These are phyloP conservation scores for Encephalitozoon intestinalis DNA, from an alignment of 371 early-diverging fungal genomes.

Conservation along the genomic window DNA sequence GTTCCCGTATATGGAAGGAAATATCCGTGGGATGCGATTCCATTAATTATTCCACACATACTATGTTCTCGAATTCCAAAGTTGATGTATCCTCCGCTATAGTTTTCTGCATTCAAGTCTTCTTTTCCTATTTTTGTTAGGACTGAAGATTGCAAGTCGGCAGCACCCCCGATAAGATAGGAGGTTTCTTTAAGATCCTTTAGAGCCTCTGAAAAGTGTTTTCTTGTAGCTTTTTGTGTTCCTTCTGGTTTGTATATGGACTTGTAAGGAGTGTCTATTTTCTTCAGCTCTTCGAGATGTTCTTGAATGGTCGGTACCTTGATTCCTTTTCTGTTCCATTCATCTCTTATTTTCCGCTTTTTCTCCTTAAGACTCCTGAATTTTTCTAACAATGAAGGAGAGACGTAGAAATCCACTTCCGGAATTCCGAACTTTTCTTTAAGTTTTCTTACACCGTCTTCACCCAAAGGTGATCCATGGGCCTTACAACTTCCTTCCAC, in stretches of 20 bases:
- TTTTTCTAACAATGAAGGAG: constrained; percentile 63
- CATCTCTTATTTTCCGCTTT: constrained; percentile 69
- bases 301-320: background rate
- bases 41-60: constrained; percentile 91
- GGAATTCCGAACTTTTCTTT: constrained; percentile 69
- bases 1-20: constrained; percentile 81
- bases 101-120: constrained; percentile 66
- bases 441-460: constrained; percentile 71
- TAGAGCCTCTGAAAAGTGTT: constrained; percentile 66
- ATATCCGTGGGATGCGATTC: constrained; percentile 74
- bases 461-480: constrained; percentile 75
- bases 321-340: constrained; percentile 59
- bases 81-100: constrained; percentile 78
- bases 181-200: constrained; percentile 69
- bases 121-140: constrained; percentile 84
- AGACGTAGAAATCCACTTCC: constrained; percentile 66
- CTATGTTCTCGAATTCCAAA: constrained; percentile 97
- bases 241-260: constrained; percentile 64
- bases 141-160: constrained; percentile 93
- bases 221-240: constrained; percentile 57
- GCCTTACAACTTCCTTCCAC: constrained; percentile 76
- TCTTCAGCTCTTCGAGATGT: background rate
- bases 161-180: constrained; percentile 89
- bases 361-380: constrained; percentile 65
- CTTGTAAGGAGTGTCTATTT: constrained; percentile 46